Conservation (phyloP, 495 filamentous ascomycete species). For the Penicillium crystallinum region DNA sequence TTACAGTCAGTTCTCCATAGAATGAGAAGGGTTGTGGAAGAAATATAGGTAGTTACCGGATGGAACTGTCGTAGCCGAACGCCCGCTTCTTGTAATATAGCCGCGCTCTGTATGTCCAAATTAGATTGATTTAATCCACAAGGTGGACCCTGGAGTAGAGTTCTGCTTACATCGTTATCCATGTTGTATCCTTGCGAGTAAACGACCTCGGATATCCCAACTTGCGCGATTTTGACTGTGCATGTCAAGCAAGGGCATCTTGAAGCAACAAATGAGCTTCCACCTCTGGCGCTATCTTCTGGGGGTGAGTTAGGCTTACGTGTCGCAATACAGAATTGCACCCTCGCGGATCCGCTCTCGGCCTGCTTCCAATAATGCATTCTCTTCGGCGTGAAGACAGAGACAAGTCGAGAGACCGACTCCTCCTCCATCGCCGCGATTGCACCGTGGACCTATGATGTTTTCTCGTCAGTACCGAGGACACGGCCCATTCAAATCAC, state of each 20-base stretch:
- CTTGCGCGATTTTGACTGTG: conserved; percentile 94
- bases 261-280: not conserved
- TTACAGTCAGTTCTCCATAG: conserved; percentile 5
- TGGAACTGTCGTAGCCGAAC: conserved; percentile 76
- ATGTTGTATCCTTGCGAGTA: conserved; percentile 91
- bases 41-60: conserved; percentile 59
- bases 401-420: conserved; percentile 76
- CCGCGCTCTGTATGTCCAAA: conserved; percentile 54
- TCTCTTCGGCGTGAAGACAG: conserved; percentile 96
- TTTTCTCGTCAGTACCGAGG: not conserved
- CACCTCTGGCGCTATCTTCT: not conserved
- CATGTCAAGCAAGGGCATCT: conserved; percentile 96
- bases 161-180: conserved; percentile 59
- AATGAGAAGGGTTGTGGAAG: not conserved
- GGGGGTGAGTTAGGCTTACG: conserved; percentile 39
- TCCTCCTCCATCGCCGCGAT: conserved; percentile 64
- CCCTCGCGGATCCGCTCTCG: conserved; percentile 78
- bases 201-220: conserved; percentile 92
- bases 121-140: conserved; percentile 8
- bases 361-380: conserved; percentile 89
- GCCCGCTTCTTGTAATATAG: conserved; percentile 68
- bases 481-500: not conserved
- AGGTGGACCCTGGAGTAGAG: not conserved
- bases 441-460: conserved; percentile 64
- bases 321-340: conserved; percentile 87